phyloP scores from a whole-genome alignment of 2,329 filamentous ascomycete species.

The Macrophomina tecta region DNA sequence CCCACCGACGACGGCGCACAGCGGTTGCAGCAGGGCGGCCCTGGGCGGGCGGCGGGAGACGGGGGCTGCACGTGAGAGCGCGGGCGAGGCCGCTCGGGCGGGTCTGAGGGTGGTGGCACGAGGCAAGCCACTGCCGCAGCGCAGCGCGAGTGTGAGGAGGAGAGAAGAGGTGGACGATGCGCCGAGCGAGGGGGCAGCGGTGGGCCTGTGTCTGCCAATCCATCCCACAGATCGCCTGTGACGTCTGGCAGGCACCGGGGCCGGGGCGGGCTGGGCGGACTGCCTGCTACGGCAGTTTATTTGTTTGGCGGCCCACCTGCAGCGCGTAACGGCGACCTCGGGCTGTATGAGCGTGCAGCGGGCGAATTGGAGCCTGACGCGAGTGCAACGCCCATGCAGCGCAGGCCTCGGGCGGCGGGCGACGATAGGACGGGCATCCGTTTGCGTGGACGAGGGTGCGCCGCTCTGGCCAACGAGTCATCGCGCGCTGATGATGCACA shows the following conservation, averaged over 20 bases:
- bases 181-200: background rate
- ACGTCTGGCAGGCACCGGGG: background rate
- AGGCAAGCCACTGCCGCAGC: slow-evolving; percentile 12
- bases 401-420: background rate
- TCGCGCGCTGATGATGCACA: slow-evolving; percentile 11
- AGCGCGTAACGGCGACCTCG: slow-evolving; percentile 14
- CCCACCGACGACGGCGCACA: background rate
- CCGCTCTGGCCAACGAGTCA: slow-evolving; percentile 13
- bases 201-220: slow-evolving; percentile 20
- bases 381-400: slow-evolving; percentile 24
- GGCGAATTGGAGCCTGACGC: slow-evolving; percentile 20
- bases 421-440: slow-evolving; percentile 7
- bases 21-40: background rate
- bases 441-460: background rate
- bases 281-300: slow-evolving; percentile 16
- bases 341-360: slow-evolving; percentile 4
- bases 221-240: slow-evolving; percentile 12
- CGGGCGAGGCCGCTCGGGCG: background rate
- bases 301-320: slow-evolving; percentile 7
- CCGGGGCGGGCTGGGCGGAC: slow-evolving; percentile 1
- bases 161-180: slow-evolving; percentile 17
- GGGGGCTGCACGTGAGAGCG: slow-evolving; percentile 19
- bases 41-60: background rate
- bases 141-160: background rate
- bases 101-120: background rate